phyloP scores from a whole-genome alignment of 2,329 filamentous ascomycete genomes.

The Rutstroemia sp. region DNA sequence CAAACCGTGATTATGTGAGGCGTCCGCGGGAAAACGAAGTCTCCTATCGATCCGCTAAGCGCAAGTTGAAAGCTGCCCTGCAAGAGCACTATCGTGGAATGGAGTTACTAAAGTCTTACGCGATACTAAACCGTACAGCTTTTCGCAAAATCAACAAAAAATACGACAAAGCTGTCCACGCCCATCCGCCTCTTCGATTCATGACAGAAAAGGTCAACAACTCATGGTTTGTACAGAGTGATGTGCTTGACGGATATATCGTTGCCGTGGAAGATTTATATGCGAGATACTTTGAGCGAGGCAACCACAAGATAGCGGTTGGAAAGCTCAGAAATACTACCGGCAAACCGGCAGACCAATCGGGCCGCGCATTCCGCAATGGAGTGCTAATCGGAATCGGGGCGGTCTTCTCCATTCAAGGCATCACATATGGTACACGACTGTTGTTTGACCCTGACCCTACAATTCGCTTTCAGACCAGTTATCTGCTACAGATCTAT shows the following conservation, averaged over 20 bases:
- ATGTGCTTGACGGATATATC: conserved; percentile 74
- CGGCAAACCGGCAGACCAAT: conserved; percentile 49
- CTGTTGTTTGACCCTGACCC: conserved; percentile 44
- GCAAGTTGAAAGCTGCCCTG: conserved; percentile 82
- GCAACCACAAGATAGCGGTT: conserved; percentile 85
- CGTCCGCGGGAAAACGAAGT: conserved; percentile 51
- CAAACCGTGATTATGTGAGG: conserved; percentile 42
- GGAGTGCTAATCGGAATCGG: conserved; percentile 63
- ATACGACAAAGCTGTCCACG: conserved; percentile 85
- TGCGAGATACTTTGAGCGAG: conserved; percentile 86
- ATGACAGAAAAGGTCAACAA: conserved; percentile 89
- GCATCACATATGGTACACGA: conserved; percentile 51
- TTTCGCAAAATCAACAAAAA: conserved; percentile 99
- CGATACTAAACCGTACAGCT: conserved; percentile 81
- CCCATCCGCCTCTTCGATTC: conserved; percentile 69
- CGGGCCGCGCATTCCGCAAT: conserved; percentile 50
- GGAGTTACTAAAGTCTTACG: conserved; percentile 87
- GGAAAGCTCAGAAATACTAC: conserved; percentile 74
- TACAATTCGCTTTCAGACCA: conserved; percentile 44
- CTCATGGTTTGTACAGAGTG: conserved; percentile 86
- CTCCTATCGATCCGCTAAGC: conserved; percentile 79
- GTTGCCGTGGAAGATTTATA: conserved; percentile 83
- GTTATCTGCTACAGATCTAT: conserved; percentile 80
- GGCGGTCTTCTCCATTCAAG: conserved; percentile 57
- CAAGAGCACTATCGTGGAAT: conserved; percentile 91